Conservation (phyloP, 2,329 filamentous ascomycete species). For the Cadophora malorum region DNA sequence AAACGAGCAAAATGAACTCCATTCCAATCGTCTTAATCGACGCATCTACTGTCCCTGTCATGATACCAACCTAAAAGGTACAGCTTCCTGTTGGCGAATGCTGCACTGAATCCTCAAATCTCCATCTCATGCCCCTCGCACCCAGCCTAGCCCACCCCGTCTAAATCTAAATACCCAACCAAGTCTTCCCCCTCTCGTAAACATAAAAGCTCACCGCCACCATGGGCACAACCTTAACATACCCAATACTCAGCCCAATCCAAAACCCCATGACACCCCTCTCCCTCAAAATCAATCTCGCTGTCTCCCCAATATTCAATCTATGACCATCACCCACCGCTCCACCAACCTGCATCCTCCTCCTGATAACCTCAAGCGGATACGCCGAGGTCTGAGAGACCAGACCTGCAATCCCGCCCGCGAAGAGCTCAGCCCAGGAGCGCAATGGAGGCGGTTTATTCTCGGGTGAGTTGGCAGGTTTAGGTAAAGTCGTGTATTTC, state of each 20-base stretch:
- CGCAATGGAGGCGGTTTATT: constrained; percentile 75
- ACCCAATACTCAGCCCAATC: constrained; percentile 91
- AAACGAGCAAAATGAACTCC: neutral
- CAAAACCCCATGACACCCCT: constrained; percentile 84
- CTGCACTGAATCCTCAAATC: neutral
- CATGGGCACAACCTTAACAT: constrained; percentile 93
- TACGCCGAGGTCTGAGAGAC: constrained; percentile 93
- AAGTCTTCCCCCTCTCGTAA: constrained; percentile 68
- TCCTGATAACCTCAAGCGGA: constrained; percentile 88
- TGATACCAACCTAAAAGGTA: neutral
- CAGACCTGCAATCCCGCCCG: constrained; percentile 85
- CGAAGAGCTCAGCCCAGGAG: constrained; percentile 84
- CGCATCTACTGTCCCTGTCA: neutral
- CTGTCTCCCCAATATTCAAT: constrained; percentile 80
- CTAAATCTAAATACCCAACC: constrained; percentile 65
- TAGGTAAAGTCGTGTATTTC: constrained; percentile 76
- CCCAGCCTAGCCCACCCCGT: neutral
- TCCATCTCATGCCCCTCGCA: neutral
- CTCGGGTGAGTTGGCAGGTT: constrained; percentile 57
- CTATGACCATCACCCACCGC: constrained; percentile 89
- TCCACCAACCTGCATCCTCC: constrained; percentile 95
- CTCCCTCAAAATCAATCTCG: constrained; percentile 75
- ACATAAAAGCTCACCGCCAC: constrained; percentile 72
- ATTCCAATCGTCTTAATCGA: neutral
- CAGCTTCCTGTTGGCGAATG: neutral